These are phyloP conservation scores for Russula vinacea DNA, from an alignment of 768 basidiomycete genomes.

Conservation along the genomic window DNA sequence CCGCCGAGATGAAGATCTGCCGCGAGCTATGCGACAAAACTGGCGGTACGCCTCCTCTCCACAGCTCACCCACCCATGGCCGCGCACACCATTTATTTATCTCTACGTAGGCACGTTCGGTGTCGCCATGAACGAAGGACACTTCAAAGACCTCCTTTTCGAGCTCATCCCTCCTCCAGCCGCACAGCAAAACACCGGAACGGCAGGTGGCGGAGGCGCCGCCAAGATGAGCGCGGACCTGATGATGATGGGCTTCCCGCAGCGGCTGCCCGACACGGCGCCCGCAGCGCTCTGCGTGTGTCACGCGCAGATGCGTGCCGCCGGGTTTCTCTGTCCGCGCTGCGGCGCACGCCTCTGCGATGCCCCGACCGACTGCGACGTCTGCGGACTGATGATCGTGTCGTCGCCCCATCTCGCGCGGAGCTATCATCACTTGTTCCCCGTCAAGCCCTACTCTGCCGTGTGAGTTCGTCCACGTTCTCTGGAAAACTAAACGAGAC, in stretches of 20 bases:
- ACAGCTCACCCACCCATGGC: too few relatives aligned
- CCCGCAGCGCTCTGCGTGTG: constrained; percentile 87
- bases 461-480: constrained; percentile 56
- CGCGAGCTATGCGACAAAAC: constrained; percentile 88
- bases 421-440: constrained; percentile 94
- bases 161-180: constrained; percentile 95
- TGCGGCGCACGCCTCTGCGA: constrained; percentile 94
- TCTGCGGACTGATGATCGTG: constrained; percentile 97
- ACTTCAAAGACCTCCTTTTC: constrained; percentile 93
- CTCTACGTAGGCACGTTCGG: constrained; percentile 68
- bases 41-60: constrained; percentile 58
- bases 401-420: constrained; percentile 95
- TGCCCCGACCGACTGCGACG: constrained; percentile 96
- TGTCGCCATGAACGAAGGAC: constrained; percentile 97
- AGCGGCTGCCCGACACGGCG: constrained; percentile 78
- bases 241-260: constrained; percentile 99
- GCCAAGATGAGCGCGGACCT: constrained; percentile 69
- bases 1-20: constrained; percentile 98
- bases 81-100: too few relatives aligned
- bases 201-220: constrained; percentile 36
- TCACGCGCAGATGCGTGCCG: constrained; percentile 87
- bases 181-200: constrained; percentile 51
- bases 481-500: neutral
- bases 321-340: constrained; percentile 93
- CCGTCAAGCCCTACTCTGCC: constrained; percentile 79